These are phyloP conservation scores for Orobanche coerulescens DNA, from an alignment of 257 asterid genomes.

Conservation along the genomic window DNA sequence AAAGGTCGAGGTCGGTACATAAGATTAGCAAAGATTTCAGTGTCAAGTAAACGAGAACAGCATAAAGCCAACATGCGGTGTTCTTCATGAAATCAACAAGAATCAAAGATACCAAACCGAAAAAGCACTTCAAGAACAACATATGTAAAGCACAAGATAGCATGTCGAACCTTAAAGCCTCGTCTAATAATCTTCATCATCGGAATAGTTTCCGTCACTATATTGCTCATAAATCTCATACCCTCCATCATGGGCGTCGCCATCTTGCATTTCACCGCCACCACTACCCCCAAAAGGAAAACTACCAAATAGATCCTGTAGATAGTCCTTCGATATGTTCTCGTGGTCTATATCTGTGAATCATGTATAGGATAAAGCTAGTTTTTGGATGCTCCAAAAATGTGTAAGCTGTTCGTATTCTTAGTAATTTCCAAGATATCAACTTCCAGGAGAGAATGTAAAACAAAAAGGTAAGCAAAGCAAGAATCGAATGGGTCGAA, in stretches of 20 bases:
- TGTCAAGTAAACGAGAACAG: too few species aligned
- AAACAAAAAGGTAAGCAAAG: background rate
- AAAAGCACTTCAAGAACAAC: too few species aligned
- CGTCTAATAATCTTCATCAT: constrained; percentile 43
- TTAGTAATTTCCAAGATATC: background rate
- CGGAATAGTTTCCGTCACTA: constrained; percentile 47
- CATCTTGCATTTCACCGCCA: constrained; percentile 31
- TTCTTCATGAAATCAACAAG: too few species aligned
- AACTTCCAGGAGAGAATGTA: background rate
- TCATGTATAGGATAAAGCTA: constrained; percentile 33
- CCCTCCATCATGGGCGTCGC: constrained; percentile 41
- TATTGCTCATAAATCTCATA: constrained; percentile 66
- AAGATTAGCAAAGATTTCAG: too few species aligned
- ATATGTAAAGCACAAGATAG: too few species aligned
- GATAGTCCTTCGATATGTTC: constrained; percentile 55
- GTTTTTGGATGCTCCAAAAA: background rate
- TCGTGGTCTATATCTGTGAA: constrained; percentile 49
- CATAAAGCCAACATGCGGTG: too few species aligned
- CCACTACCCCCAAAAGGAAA: constrained; percentile 45
- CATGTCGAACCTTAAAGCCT: too few species aligned
- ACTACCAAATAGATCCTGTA: constrained; percentile 77
- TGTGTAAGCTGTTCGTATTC: background rate
- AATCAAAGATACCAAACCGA: too few species aligned
- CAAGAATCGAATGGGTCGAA: background rate
- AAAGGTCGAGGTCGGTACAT: too few species aligned